Percentiles rank a stretch among this genome's conserved stretches.
phyloP scores from a whole-genome alignment of 352 stramenopile species.

The Halophytophthora batemanensis region DNA sequence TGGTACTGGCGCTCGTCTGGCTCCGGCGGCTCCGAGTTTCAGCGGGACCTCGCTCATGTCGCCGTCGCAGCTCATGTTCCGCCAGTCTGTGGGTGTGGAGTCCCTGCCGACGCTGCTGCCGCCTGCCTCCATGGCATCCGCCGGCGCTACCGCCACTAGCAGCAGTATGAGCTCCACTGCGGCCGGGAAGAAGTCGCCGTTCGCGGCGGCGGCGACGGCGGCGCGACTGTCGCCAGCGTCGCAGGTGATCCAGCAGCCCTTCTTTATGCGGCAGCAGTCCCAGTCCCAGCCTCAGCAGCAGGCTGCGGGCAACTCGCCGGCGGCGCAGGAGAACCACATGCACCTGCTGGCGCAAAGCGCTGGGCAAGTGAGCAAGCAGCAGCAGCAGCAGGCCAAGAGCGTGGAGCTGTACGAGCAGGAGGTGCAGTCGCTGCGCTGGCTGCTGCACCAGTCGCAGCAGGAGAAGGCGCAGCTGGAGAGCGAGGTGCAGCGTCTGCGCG shows the following conservation, averaged over 20 bases:
- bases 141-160: constrained; percentile 2
- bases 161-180: constrained; percentile 13
- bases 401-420: constrained; percentile 67
- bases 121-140: constrained; percentile 31
- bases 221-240: constrained; percentile 18
- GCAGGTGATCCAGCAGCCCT: constrained; percentile 24
- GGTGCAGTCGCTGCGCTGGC: constrained; percentile 55
- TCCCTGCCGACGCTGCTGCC: constrained; percentile 55
- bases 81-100: constrained; percentile 26
- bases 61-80: constrained; percentile 39
- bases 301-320: neutral
- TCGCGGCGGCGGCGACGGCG: constrained; percentile 4
- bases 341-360: constrained; percentile 60
- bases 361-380: constrained; percentile 61
- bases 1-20: constrained; percentile 10
- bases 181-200: constrained; percentile 22
- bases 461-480: constrained; percentile 60
- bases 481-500: constrained; percentile 66
- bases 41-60: constrained; percentile 28
- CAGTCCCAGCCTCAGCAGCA: constrained; percentile 13
- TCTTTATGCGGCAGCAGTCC: constrained; percentile 42
- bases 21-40: constrained; percentile 15
- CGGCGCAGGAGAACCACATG: constrained; percentile 50
- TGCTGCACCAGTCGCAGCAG: constrained; percentile 71
- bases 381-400: constrained; percentile 40